Evolutionary conservation across 768 basidiomycete species (phyloP), one percentile per base, ranked within the genome.

Genomic region (Naganishia randhawae): DNA sequence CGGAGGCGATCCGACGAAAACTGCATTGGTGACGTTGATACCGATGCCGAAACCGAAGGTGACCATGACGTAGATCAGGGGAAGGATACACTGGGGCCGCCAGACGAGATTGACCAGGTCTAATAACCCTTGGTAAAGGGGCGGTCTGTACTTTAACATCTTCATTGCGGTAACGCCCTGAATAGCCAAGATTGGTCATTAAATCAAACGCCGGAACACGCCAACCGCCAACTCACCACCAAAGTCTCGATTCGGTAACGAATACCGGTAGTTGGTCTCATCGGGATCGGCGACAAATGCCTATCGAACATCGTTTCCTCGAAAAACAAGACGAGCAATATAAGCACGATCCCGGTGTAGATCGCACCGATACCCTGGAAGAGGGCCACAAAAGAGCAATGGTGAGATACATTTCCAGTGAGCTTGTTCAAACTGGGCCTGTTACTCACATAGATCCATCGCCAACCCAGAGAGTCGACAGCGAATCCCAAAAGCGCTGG

Each of bases 11-110:
- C 85, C 86, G 0, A 88, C 77, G 80, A 88, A 88, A 1, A 88
- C 85, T 0, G 84, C 85, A 68, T 85, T 86, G 1, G 87, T 89
- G 19, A 86, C 85, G 84, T 87, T 63, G 41, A 64, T 85, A 37
- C 87, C 86, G 63, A 87, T 87, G 17, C 83, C 78, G 74, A 88
- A 88, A 0, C 87, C 88, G 73, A 89, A 88, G 0, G 86, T 74
- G 53, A 85, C 73, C 35, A 71, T 31, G 81, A 87, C 85, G 67
- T 86, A 86, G 35, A 85, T 42, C 41, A 85, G 78, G 52, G 85
- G 76, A 19, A 82, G 77, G 17, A 86, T 70, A 11, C 86, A 75
- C 71, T 88, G 87, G 0, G 88, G 88, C 35, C 87, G 80, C 86
- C 86, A 88, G 31, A 86, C 73, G 25, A 88, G 82, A 51, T 82